Evolutionary conservation across 2,329 filamentous ascomycete species (phyloP).

Genomic region (Neofusicoccum kwambonambiense): DNA sequence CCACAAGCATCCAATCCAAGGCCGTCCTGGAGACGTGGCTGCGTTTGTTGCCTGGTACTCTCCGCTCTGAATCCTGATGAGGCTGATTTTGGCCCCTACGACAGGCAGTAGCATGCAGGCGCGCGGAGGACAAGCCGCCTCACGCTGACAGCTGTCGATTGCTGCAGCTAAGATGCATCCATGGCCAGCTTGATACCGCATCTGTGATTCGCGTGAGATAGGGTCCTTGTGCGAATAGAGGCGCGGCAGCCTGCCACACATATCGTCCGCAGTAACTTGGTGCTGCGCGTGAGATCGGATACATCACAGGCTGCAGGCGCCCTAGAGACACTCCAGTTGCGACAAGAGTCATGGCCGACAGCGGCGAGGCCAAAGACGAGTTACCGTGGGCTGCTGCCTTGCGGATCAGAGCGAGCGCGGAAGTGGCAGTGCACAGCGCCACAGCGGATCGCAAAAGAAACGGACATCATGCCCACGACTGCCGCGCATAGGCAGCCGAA

Average conservation of each 20-base stretch:
- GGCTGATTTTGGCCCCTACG: neutral
- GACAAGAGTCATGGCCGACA: neutral
- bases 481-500: too few relatives aligned
- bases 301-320: neutral
- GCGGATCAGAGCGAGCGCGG: too few relatives aligned
- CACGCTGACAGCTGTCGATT: conserved; percentile 5
- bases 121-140: neutral
- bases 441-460: neutral
- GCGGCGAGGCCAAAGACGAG: neutral
- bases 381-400: neutral
- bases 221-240: neutral
- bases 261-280: neutral
- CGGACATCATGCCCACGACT: too few relatives aligned
- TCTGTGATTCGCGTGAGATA: neutral
- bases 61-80: neutral
- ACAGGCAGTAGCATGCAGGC: neutral
- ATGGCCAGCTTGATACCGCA: neutral
- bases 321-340: neutral
- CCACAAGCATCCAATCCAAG: neutral
- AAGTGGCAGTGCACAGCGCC: neutral
- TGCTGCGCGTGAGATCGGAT: conserved; percentile 1
- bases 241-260: neutral
- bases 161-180: neutral
- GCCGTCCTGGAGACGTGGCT: neutral
- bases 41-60: conserved; percentile 5